Conservation (phyloP, 805 yeast species). For the Deakozyma indianensis region DNA sequence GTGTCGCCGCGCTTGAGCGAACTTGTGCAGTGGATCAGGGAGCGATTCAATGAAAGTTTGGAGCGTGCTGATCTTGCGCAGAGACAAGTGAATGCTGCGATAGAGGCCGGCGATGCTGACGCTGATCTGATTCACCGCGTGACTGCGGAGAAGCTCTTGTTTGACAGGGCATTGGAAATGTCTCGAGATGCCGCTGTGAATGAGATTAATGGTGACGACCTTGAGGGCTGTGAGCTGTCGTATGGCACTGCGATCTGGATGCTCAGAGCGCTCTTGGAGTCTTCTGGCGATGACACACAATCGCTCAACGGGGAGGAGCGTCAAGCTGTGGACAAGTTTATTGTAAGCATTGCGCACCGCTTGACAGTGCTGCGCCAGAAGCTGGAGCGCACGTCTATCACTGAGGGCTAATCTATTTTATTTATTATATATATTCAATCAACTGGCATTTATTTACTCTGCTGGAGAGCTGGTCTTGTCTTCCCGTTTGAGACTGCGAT, state of each 20-base stretch:
- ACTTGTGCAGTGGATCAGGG: constrained; percentile 84
- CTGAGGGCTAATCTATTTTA: constrained; percentile 11
- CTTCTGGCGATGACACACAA: constrained; percentile 16
- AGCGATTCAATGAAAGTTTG: constrained; percentile 72
- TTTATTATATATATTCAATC: not conserved
- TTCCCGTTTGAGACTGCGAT: too few relatives aligned
- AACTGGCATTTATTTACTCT: too few relatives aligned
- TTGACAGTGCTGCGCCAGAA: constrained; percentile 56
- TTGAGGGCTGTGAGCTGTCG: constrained; percentile 68
- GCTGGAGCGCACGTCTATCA: constrained; percentile 16
- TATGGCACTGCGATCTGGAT: constrained; percentile 92
- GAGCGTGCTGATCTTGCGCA: constrained; percentile 75
- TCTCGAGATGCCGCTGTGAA: constrained; percentile 82
- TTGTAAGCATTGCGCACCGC: constrained; percentile 69
- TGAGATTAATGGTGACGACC: constrained; percentile 58
- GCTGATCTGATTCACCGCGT: constrained; percentile 4
- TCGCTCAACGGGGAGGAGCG: constrained; percentile 57
- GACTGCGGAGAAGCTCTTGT: constrained; percentile 71
- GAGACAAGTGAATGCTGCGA: constrained; percentile 30
- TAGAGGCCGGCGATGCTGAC: constrained; percentile 12
- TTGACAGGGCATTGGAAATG: constrained; percentile 88
- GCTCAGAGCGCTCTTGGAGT: constrained; percentile 72
- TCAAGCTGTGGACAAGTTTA: constrained; percentile 64
- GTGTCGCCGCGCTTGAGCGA: constrained; percentile 16
- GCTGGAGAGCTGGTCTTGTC: too few relatives aligned